Base-by-base conservation (phyloP, 2,329 filamentous ascomycete genomes). In the Colletotrichum eremochloae region DNA sequence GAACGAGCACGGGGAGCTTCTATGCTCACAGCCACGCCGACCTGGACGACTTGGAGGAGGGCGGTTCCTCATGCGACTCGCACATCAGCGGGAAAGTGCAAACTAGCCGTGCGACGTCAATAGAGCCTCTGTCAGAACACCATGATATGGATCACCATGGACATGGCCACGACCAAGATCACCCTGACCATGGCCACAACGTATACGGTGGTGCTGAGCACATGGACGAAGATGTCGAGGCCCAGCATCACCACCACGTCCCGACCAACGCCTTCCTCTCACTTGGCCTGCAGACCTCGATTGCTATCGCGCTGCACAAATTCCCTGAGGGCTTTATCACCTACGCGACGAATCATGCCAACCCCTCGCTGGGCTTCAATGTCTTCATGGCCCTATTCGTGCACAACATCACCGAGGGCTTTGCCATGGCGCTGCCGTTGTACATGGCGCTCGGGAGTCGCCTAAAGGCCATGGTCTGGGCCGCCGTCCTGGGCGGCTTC, bases 341-440 rank as follows among this genome's bases (percentile, higher is more conserved):
- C 1, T 99, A 97, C 80, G 96, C 96, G 12, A 98, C 96, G 12
- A 99, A 98, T 82, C 96, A 99, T 80, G 96, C 95, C 15, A 98
- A 95, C 80, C 95, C 96, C 0, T 86, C 89, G 0, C 89, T 99
- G 0, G 96, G 96, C 29, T 91, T 97, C 81, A 93, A 94, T 64
- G 94, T 99, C 67, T 99, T 99, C 83, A 89, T 98, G 81, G 96
- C 96, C 0, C 88, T 99, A 9, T 97, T 97, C 79, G 96, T 99
- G 71, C 96, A 99, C 87, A 99, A 98, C 83, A 97, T 99, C 78
- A 95, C 94, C 38, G 96, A 99, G 84, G 96, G 96, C 1, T 98
- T 98, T 80, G 94, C 95, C 74, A 93, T 99, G 88, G 94, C 95
- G 0, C 84, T 99, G 0, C 96, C 96, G 0, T 86, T 99, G 0